Evolutionary conservation across 2,329 filamentous ascomycete species (phyloP).

Genomic region (Cadophora gregata): DNA sequence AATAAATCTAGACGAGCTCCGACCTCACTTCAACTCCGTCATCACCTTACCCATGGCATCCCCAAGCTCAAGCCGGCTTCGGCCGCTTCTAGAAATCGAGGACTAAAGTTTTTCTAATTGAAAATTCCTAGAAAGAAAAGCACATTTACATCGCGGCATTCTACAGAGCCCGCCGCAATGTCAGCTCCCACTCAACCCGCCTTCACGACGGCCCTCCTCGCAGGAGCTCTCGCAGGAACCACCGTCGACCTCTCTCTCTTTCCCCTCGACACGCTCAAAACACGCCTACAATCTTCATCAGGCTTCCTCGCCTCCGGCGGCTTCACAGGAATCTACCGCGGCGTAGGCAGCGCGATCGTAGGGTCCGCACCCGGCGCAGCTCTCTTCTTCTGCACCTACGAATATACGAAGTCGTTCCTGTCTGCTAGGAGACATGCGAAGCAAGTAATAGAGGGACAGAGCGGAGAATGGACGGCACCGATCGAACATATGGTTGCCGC

Average conservation of each 20-base stretch:
- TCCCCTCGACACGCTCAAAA: conserved; percentile 98
- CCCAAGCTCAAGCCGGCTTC: conserved; percentile 32
- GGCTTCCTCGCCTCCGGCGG: conserved; percentile 85
- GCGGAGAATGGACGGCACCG: conserved; percentile 41
- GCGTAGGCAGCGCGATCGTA: conserved; percentile 86
- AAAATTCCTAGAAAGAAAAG: neutral
- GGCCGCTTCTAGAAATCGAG: conserved; percentile 27
- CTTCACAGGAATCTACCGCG: conserved; percentile 90
- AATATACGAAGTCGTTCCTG: conserved; percentile 69
- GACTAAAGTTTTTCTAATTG: neutral
- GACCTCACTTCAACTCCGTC: conserved; percentile 16
- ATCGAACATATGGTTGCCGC: conserved; percentile 83
- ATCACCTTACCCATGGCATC: conserved; percentile 31
- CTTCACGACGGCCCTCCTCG: conserved; percentile 69
- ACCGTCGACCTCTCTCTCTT: conserved; percentile 97
- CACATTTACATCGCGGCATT: neutral
- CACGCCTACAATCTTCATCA: conserved; percentile 83
- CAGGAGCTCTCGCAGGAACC: conserved; percentile 90
- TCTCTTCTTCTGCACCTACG: conserved; percentile 97
- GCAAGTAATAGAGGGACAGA: conserved; percentile 33
- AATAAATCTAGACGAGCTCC: conserved; percentile 26
- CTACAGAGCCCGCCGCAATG: conserved; percentile 15
- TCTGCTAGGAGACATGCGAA: conserved; percentile 41
- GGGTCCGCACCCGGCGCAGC: conserved; percentile 93
- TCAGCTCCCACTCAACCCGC: conserved; percentile 34